Evolutionary conservation across 1,284 basidiomycete genomes (phyloP), one percentile per base, ranked within the genome.

Genomic region (Papiliotrema nemorosa): DNA sequence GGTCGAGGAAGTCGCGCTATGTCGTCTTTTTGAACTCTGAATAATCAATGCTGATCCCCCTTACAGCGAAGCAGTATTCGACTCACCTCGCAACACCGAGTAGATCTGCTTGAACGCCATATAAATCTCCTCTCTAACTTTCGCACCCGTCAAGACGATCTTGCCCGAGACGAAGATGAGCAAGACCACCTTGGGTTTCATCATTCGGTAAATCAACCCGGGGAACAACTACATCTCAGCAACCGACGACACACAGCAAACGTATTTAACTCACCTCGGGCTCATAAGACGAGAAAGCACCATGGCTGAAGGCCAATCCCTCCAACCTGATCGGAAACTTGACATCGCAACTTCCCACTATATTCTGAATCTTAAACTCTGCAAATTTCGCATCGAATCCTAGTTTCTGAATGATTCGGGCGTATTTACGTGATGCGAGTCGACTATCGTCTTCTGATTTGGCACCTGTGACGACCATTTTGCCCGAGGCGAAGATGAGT

Each of bases 281-380:
- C 73, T 97, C 93, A 64, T 97, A 97, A 63, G 88, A 91, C 73
- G 90, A 93, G 81, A 97, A 97, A 79, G 92, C 88, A 74, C 94
- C 94, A 83, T 98, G 96, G 66, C 86, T 87, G 79, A 97, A 99
- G 5, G 94, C 94, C 53, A 99, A 81, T 53, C 96, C 96, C 77
- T 99, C 96, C 63, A 98, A 79, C 57, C 96, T 87, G 72, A 99
- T 98, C 54, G 96, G 96, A 80, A 99, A 99, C 78, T 96, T 96
- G 66, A 98, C 96, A 72, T 98, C 96, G 76, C 96, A 98, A 68
- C 84, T 87, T 50, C 96, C 96, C 45, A 98, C 96, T 49, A 98
- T 98, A 75, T 98, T 99, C 80, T 98, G 94, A 50, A 98, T 98
- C 80, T 98, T 99, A 81, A 98, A 98, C 78, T 99, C 94, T 49